phyloP scores from a whole-genome alignment of 2,329 filamentous ascomycete genomes.

The Fusarium tjaetaba region DNA sequence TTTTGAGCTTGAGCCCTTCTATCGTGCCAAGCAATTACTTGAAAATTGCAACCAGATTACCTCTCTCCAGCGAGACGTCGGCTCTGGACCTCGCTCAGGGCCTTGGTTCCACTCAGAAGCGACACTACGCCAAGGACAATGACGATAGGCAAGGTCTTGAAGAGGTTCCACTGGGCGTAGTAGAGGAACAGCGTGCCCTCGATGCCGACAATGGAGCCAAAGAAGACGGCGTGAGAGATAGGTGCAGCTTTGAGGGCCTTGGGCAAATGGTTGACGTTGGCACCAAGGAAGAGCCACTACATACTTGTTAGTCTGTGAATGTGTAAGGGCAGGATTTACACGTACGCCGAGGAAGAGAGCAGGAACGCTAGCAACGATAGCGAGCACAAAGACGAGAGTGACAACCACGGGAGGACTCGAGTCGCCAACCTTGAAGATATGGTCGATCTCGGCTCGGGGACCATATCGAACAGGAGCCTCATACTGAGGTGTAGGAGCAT shows the following conservation, averaged over 20 bases:
- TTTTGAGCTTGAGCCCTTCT: slow-evolving; percentile 9
- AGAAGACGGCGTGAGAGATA: slow-evolving; percentile 83
- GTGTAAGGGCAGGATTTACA: slow-evolving; percentile 2
- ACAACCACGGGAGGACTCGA: slow-evolving; percentile 83
- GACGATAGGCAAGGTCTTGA: slow-evolving; percentile 83
- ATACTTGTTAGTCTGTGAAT: slow-evolving; percentile 30
- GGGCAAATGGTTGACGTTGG: slow-evolving; percentile 80
- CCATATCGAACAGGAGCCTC: slow-evolving; percentile 83
- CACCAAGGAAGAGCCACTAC: slow-evolving; percentile 84
- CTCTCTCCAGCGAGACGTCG: slow-evolving; percentile 80
- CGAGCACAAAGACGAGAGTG: slow-evolving; percentile 78
- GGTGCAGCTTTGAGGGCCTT: slow-evolving; percentile 82
- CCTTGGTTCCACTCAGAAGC: slow-evolving; percentile 88
- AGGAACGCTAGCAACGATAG: slow-evolving; percentile 79
- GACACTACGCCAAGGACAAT: slow-evolving; percentile 74
- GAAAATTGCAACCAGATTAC: slow-evolving; percentile 45
- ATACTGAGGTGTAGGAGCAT: slow-evolving; percentile 66
- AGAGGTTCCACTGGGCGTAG: slow-evolving; percentile 91
- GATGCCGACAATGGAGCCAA: slow-evolving; percentile 86
- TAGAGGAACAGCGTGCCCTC: slow-evolving; percentile 95
- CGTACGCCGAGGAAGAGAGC: slow-evolving; percentile 76
- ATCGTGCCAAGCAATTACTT: slow-evolving; percentile 7
- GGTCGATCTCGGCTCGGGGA: slow-evolving; percentile 85
- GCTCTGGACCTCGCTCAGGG: slow-evolving; percentile 91
- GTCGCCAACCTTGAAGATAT: slow-evolving; percentile 85